Conservation (phyloP, 345 rosid species). For the Kernera saxatilis region DNA sequence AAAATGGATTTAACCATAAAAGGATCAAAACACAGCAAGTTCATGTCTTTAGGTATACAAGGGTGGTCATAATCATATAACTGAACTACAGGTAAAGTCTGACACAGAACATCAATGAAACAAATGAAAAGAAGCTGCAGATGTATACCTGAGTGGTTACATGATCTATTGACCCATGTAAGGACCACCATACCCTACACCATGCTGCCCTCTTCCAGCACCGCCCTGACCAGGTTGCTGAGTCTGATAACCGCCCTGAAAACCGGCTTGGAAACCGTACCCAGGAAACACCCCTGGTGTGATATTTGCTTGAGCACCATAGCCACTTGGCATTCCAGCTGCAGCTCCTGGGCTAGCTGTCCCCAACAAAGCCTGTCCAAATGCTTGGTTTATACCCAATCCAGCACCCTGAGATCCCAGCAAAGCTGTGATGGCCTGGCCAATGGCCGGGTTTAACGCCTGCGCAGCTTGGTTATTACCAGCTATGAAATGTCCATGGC, state of each 20-base stretch:
- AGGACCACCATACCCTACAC: slow-evolving; percentile 45
- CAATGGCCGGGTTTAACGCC: slow-evolving; percentile 70
- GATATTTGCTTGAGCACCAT: slow-evolving; percentile 43
- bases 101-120: not conserved
- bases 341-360: slow-evolving; percentile 44
- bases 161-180: slow-evolving; percentile 75
- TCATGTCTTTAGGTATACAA: not conserved
- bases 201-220: slow-evolving; percentile 70
- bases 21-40: not conserved
- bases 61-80: not conserved
- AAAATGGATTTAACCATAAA: not conserved
- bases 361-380: slow-evolving; percentile 49
- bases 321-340: slow-evolving; percentile 45
- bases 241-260: slow-evolving; percentile 42
- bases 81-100: not conserved
- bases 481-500: slow-evolving; percentile 56
- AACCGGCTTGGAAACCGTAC: slow-evolving; percentile 48
- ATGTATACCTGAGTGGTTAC: slow-evolving; percentile 32
- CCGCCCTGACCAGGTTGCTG: slow-evolving; percentile 65
- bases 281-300: slow-evolving; percentile 35
- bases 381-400: slow-evolving; percentile 53
- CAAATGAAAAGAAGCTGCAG: not conserved
- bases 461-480: slow-evolving; percentile 46
- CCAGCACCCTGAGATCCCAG: slow-evolving; percentile 80
- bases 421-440: slow-evolving; percentile 84